phyloP scores from a whole-genome alignment of 805 yeast genomes.

The Metschnikowia arizonensis region DNA sequence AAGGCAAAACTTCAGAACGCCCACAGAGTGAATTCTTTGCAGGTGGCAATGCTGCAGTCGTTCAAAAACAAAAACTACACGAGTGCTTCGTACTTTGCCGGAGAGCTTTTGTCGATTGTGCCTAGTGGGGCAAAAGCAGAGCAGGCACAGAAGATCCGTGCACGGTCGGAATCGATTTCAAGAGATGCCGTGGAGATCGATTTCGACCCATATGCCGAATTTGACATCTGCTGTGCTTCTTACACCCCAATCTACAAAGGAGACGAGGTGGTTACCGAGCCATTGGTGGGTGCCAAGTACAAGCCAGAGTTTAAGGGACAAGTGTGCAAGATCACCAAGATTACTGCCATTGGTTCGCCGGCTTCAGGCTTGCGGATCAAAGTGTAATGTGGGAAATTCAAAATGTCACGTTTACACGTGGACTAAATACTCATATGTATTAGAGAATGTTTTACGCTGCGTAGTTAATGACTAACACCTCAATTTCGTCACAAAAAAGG shows the following conservation, averaged over 20 bases:
- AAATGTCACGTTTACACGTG: not conserved
- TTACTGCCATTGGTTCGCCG: slow-evolving; percentile 84
- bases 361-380: slow-evolving; percentile 79
- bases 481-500: too few relatives aligned
- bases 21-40: slow-evolving; percentile 83
- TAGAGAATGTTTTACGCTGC: not conserved
- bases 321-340: slow-evolving; percentile 66
- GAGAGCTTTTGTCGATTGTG: slow-evolving; percentile 68
- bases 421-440: slow-evolving; percentile 1
- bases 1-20: slow-evolving; percentile 74
- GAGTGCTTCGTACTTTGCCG: slow-evolving; percentile 85
- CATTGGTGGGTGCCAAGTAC: slow-evolving; percentile 87
- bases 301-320: slow-evolving; percentile 73
- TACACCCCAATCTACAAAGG: slow-evolving; percentile 86
- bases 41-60: slow-evolving; percentile 92
- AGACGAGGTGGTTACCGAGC: slow-evolving; percentile 63
- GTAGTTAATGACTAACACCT: not conserved
- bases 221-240: slow-evolving; percentile 84
- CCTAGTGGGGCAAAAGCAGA: slow-evolving; percentile 79
- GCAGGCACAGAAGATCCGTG: slow-evolving; percentile 78
- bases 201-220: slow-evolving; percentile 88
- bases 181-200: slow-evolving; percentile 86
- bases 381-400: slow-evolving; percentile 10
- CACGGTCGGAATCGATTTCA: slow-evolving; percentile 73
- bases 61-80: slow-evolving; percentile 85